Conservation (phyloP, 2,329 filamentous ascomycete species). For the Xylaria multiplex region DNA sequence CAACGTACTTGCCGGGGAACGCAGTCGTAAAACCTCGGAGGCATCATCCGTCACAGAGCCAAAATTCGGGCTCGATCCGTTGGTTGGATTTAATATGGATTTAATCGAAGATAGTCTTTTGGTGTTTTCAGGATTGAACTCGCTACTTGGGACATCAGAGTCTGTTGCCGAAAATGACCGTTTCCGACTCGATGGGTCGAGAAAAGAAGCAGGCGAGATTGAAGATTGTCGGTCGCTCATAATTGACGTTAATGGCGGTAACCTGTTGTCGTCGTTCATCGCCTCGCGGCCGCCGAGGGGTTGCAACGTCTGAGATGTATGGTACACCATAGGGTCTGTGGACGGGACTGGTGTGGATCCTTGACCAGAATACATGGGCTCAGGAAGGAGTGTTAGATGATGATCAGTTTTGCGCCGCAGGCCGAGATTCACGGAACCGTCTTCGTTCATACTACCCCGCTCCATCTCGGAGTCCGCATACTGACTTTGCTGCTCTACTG, state of each 20-base stretch:
- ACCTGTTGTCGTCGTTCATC: conserved; percentile 65
- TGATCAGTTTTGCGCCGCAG: conserved; percentile 61
- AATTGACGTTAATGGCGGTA: conserved; percentile 66
- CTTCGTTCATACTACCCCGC: conserved; percentile 68
- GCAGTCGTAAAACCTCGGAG: conserved; percentile 56
- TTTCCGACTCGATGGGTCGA: conserved; percentile 71
- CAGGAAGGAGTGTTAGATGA: conserved; percentile 59
- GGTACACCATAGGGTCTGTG: conserved; percentile 62
- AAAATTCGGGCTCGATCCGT: conserved; percentile 41
- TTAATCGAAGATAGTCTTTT: conserved; percentile 79
- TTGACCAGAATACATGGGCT: conserved; percentile 56
- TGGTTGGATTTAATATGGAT: conserved; percentile 74
- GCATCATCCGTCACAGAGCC: conserved; percentile 47
- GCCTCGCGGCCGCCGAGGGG: conserved; percentile 55
- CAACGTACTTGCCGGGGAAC: conserved; percentile 56
- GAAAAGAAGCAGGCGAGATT: conserved; percentile 68
- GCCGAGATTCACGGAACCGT: conserved; percentile 72
- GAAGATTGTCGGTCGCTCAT: conserved; percentile 64
- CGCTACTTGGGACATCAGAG: conserved; percentile 56
- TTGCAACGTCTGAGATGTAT: conserved; percentile 56
- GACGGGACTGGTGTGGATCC: conserved; percentile 57
- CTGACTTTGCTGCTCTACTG: conserved; percentile 55
- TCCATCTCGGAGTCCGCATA: conserved; percentile 55
- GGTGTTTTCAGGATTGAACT: conserved; percentile 58
- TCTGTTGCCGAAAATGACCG: conserved; percentile 73